Base-by-base conservation (phyloP, 1,284 basidiomycete genomes). In the Gomphus bonarii region DNA sequence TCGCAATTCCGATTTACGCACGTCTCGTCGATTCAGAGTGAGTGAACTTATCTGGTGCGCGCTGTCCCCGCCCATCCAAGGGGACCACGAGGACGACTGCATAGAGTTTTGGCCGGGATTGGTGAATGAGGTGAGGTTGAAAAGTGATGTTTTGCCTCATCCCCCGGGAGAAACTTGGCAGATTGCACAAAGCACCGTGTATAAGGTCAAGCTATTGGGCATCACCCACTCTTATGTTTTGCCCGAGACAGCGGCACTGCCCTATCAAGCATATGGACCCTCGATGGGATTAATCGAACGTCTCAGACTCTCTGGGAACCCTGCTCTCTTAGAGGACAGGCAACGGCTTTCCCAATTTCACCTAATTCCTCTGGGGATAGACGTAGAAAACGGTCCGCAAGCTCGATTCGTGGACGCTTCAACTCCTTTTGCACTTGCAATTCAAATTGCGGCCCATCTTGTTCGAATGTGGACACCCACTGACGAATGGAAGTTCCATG, bases 21-120 rank as follows among this genome's bases (percentile, higher is more conserved):
- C 78, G 16, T 75, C 75, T 46, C 73, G 82, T 52, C 80, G 77
- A 74, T 85, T 78, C 64, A 74, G 88, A 58, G 75, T 78, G 33
- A 81, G 80, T 20, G 88, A 91, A 67, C 63, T 90, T 22, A 73
- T 91, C 6, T 91, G 88, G 88, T 85, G 81, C 58, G 73, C 75
- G 16, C 68, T 91, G 33, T 67, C 75, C 40, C 65, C 69, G 3
- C 75, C 82, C 0, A 82, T 89, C 54, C 60, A 65, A 12, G 71
- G 1, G 70, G 70, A 50, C 1, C 64, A 68, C 35, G 44, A 63
- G 9, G 71, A 69, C 16, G 71, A 76, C 50, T 63, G 64, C 18
- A 85, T 91, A 61, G 63, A 68, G 25, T 82, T 81, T 61, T 91
- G 88, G 88, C 88, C 88, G 1, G 85, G 76, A 1, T 64, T 89